Evolutionary conservation across 1,139 yeast genomes (phyloP), one percentile per base, ranked within the genome.

Genomic region (Komagataea norvegica): DNA sequence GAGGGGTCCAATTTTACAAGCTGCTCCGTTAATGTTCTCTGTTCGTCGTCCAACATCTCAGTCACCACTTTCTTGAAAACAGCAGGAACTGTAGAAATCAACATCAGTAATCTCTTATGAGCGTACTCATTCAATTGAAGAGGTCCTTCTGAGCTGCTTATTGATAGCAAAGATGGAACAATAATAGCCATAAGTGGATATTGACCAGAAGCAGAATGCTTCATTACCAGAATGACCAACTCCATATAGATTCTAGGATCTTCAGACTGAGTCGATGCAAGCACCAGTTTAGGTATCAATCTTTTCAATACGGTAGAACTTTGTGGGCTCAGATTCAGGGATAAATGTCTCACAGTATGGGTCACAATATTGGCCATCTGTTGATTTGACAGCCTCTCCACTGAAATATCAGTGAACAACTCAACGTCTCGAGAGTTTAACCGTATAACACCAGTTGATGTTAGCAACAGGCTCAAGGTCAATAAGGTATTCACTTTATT

Each of bases 391-490:
- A 60, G 41, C 6, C 48, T 49, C 1, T 33, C 21, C 21, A 43
- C 68, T 28, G 83, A 66, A 46, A 82, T 65, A 0, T 79, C 67
- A 41, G 71, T 75, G 29, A 81, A 63, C 34, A 87, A 74, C 45
- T 76, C 83, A 6, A 68, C 48, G 31, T 61, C 59, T 2, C 61
- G 56, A n/a, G 67, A 68, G 5, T 64, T 62, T 1, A 65, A 59
- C 18, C 54, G 49, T 28, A 80, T 55, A 3, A 58, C 49, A 2
- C 70, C 60, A 7, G 83, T 74, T 5, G 74, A 65, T 6, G 86
- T 77, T 13, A 79, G 57, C 14, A 84, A 62, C 2, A 85, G 72
- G 53, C 79, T 70, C n/a, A 71, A 58, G 0, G 86, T 74, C 24
- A 83, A 59, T 6, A 80, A 32, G 3, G 38, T 30, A 33, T 47